phyloP scores from a whole-genome alignment of 768 basidiomycete genomes.

The Kwoniella sp. region DNA sequence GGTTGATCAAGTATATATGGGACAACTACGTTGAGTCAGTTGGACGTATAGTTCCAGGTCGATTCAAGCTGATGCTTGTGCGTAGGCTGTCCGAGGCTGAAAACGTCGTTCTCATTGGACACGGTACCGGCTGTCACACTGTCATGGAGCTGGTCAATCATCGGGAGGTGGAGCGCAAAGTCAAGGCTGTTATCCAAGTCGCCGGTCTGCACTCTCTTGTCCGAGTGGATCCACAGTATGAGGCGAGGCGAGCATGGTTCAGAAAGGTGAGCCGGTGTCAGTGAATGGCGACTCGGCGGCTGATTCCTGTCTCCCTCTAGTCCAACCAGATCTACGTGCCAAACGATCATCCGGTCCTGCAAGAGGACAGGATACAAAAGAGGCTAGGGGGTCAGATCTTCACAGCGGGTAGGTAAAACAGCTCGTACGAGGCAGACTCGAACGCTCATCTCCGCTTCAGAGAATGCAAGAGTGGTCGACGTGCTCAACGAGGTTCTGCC shows the following conservation, averaged over 20 bases:
- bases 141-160: conserved; percentile 68
- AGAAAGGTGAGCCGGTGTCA: conserved; percentile 54
- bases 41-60: background rate
- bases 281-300: background rate
- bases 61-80: background rate
- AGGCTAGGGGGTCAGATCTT: conserved; percentile 62
- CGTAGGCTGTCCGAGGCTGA: conserved; percentile 67
- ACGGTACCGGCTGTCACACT: conserved; percentile 75
- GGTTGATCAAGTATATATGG: conserved; percentile 81
- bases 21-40: conserved; percentile 90
- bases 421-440: background rate
- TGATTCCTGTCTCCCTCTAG: conserved; percentile 10
- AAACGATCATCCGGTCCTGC: conserved; percentile 55
- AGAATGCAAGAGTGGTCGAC: conserved; percentile 68
- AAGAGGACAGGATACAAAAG: conserved; percentile 54
- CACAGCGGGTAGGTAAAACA: conserved; percentile 57
- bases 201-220: conserved; percentile 57
- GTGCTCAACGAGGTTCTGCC: conserved; percentile 67
- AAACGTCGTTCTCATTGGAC: conserved; percentile 75
- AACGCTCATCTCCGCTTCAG: conserved; percentile 48
- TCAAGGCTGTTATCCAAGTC: conserved; percentile 73
- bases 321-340: conserved; percentile 57
- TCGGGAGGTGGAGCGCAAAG: conserved; percentile 62
- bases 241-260: conserved; percentile 69
- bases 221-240: conserved; percentile 52